Base-by-base conservation (phyloP, 257 asterid genomes). In the Scutellaria minor region DNA sequence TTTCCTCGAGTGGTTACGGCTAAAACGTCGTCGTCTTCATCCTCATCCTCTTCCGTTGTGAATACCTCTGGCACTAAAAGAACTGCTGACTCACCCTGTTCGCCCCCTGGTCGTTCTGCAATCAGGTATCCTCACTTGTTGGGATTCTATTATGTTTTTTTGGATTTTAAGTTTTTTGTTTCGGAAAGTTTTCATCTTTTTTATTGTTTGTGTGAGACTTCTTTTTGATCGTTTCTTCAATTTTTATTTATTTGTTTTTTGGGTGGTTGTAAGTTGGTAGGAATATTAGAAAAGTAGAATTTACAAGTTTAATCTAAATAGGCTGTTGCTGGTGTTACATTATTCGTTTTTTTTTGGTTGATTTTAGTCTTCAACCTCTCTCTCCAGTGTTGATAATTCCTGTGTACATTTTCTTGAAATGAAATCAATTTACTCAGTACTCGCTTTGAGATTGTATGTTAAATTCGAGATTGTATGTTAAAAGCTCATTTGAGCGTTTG, bases 51-150 rank as follows among this genome's bases (percentile, higher is more conserved):
- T 58, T 74, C 89, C 51, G 74, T 68, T 24, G 44, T 47, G 71
- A 58, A 66, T 47, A 89, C 85, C 58, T 78, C 85, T 9, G 81
- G 96, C 48, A 85, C 84, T 6, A 90, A 92, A 78, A 82, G 97
- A 76, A 77, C 82, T 52, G 98, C 96, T 27, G 93, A 88, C 7
- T 81, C 91, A 35, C 85, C 97, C n/a, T 72, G 83, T 69, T 90
- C 98, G 1, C 97, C 97, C 63, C 90, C 95, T 3, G 79, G 64
- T 54, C 94, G 90, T 68, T 80, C 94, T 56, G 84, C 82, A 67
- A 59, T 81, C 81, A 85, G 93, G 96, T 85, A 64, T 40, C 40
- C 0, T 47, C 44, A 31, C 42, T 44, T 42, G 1, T 46, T 45
- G 20, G 11, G 11, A 44, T 44, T 44, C 47, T 0, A 31, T 31